Base-by-base conservation (phyloP, 2,329 filamentous ascomycete genomes). In the Aspergillus pseudonomiae region DNA sequence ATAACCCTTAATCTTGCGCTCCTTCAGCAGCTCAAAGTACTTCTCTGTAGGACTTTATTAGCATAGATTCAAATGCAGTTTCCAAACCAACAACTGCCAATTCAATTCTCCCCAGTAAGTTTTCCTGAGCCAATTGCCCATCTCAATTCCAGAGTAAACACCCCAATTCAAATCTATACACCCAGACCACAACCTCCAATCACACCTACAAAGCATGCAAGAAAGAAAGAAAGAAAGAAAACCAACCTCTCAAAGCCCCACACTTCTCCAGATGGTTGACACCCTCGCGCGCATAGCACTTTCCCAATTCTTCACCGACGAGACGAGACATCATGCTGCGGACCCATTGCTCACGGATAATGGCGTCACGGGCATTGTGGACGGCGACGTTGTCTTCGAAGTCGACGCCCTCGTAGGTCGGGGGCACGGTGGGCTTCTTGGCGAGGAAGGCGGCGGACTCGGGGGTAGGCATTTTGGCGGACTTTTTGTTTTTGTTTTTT, bases 231-330 rank as follows among this genome's bases (percentile, higher is more conserved):
- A 59, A 46, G 7, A 54, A 57, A 36, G 73, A 56, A 63, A 50
- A 78, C 84, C 74, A 76, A 89, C 88, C 88, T 85, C 88, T 83
- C 79, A 89, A 78, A 74, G 83, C 82, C 69, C 86, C 87, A 74
- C 88, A 90, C 78, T 89, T 89, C 83, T 89, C 87, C 71, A 90
- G 76, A 76, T 90, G 88, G 73, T 89, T 89, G 60, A 89, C 86
- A 10, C 88, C 88, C 78, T 90, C 87, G 63, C 83, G 79, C 68
- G 82, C 79, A 78, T 90, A 90, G 79, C 88, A 90, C 80, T 88
- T 89, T 69, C 85, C 85, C 83, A 90, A 81, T 79, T 90, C 88
- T 75, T 90, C 86, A 52, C 87, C 79, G 57, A 90, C 87, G 63
- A 90, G 77, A 66, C 88, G 79, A 61, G 86, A 85, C 88, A 90